Conservation (phyloP, 129 eudicot species). For the Flaveria ramosissima region DNA sequence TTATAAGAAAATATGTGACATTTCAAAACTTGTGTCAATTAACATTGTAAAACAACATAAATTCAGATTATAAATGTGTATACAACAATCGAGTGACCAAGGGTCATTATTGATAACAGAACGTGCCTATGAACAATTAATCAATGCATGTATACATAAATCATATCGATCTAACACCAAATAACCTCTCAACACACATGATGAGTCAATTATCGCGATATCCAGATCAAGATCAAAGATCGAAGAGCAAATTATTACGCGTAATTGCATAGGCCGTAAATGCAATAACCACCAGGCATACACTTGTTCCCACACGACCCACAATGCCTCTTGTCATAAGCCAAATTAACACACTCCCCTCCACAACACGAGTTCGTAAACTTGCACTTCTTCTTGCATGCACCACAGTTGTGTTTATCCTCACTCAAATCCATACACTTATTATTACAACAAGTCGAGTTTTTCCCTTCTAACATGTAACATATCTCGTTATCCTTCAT, state of each 20-base stretch:
- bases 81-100: constrained; percentile 28
- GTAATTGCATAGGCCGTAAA: constrained; percentile 66
- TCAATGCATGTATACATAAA: constrained; percentile 18
- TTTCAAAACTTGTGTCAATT: not conserved
- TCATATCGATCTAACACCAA: constrained; percentile 19
- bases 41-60: not conserved
- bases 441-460: constrained; percentile 65
- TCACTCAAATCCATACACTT: constrained; percentile 53
- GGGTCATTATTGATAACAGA: constrained; percentile 24
- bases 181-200: constrained; percentile 30
- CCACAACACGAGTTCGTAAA: constrained; percentile 48
- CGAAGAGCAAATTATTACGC: constrained; percentile 36
- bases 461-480: constrained; percentile 36
- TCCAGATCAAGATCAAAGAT: not conserved
- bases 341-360: constrained; percentile 59
- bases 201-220: too few relatives aligned
- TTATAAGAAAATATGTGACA: not conserved
- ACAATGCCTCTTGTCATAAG: constrained; percentile 71
- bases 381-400: constrained; percentile 63
- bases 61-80: constrained; percentile 25
- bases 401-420: constrained; percentile 59
- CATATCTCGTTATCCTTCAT: constrained; percentile 62
- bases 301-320: constrained; percentile 63
- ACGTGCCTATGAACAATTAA: constrained; percentile 26
- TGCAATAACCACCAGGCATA: constrained; percentile 49